Percentiles rank a stretch among this genome's conserved stretches.
Evolutionary conservation across 2,329 filamentous ascomycete genomes (phyloP).

Genomic region (Leptographium radiaticola): DNA sequence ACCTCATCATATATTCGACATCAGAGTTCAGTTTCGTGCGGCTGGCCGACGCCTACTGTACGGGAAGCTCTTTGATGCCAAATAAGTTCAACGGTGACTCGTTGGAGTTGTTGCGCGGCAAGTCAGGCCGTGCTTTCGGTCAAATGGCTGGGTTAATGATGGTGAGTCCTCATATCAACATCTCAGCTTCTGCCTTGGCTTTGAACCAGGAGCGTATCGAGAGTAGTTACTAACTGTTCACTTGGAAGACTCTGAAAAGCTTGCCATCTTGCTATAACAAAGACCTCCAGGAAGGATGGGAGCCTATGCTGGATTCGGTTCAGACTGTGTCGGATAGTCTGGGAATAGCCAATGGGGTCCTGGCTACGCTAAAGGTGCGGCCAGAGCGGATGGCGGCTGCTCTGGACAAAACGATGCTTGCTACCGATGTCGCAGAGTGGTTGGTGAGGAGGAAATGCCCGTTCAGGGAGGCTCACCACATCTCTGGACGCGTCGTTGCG

Average conservation of each 20-base stretch:
- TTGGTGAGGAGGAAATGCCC: constrained; percentile 59
- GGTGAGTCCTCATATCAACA: background rate
- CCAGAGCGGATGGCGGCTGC: constrained; percentile 70
- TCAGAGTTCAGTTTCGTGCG: constrained; percentile 64
- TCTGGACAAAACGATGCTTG: constrained; percentile 70
- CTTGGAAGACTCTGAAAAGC: constrained; percentile 40
- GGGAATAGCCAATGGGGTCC: constrained; percentile 69
- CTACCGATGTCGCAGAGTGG: constrained; percentile 55
- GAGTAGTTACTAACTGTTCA: background rate
- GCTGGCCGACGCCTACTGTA: constrained; percentile 66
- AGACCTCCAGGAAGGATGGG: constrained; percentile 72
- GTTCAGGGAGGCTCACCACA: constrained; percentile 73
- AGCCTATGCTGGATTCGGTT: constrained; percentile 73
- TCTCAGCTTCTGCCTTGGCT: background rate
- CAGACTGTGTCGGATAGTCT: constrained; percentile 71
- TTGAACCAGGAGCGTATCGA: background rate
- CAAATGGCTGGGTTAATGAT: constrained; percentile 69
- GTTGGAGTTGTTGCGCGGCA: constrained; percentile 57
- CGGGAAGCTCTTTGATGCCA: constrained; percentile 63
- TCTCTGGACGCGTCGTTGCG: constrained; percentile 59
- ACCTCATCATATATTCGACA: constrained; percentile 70
- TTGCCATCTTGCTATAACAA: constrained; percentile 79
- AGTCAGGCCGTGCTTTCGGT: constrained; percentile 62
- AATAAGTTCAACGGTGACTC: constrained; percentile 75
- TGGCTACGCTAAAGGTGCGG: constrained; percentile 56